Percentiles rank a stretch among this genome's conserved stretches.
These are phyloP conservation scores for Cadophora luteo-olivacea DNA, from an alignment of 2,329 filamentous ascomycete species.

Conservation along the genomic window DNA sequence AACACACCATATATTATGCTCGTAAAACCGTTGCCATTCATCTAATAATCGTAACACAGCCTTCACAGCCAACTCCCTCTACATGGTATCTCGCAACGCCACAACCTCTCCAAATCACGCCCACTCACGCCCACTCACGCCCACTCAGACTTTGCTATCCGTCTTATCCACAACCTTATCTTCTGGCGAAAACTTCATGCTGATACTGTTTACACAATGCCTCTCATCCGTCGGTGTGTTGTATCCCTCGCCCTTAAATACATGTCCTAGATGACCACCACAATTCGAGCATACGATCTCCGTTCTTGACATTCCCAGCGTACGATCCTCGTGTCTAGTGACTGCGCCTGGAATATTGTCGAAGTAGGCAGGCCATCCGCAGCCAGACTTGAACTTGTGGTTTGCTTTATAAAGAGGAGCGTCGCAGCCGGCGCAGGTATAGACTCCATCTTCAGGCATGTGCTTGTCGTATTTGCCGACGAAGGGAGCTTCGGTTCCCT, in stretches of 20 bases:
- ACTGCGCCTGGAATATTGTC: slow-evolving; percentile 94
- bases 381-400: slow-evolving; percentile 96
- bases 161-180: slow-evolving; percentile 58
- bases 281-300: slow-evolving; percentile 97
- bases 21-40: slow-evolving; percentile 5
- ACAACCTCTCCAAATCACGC: no score
- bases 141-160: slow-evolving; percentile 47
- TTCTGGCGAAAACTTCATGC: slow-evolving; percentile 78
- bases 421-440: slow-evolving; percentile 85
- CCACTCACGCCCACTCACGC: slow-evolving; percentile 12
- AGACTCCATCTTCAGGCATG: slow-evolving; percentile 76
- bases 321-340: slow-evolving; percentile 76
- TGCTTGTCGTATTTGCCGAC: slow-evolving; percentile 90
- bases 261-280: slow-evolving; percentile 89
- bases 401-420: slow-evolving; percentile 89
- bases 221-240: slow-evolving; percentile 89
- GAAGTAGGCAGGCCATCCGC: slow-evolving; percentile 98
- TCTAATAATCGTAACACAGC: background rate
- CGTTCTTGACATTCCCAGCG: slow-evolving; percentile 82
- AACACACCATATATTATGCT: background rate
- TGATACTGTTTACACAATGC: slow-evolving; percentile 95
- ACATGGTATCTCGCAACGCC: slow-evolving; percentile 13
- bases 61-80: background rate
- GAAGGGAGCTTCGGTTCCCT: slow-evolving; percentile 85
- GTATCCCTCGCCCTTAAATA: slow-evolving; percentile 89